These are phyloP conservation scores for Schizophyllum amplum DNA, from an alignment of 1,284 basidiomycete species.

Conservation along the genomic window DNA sequence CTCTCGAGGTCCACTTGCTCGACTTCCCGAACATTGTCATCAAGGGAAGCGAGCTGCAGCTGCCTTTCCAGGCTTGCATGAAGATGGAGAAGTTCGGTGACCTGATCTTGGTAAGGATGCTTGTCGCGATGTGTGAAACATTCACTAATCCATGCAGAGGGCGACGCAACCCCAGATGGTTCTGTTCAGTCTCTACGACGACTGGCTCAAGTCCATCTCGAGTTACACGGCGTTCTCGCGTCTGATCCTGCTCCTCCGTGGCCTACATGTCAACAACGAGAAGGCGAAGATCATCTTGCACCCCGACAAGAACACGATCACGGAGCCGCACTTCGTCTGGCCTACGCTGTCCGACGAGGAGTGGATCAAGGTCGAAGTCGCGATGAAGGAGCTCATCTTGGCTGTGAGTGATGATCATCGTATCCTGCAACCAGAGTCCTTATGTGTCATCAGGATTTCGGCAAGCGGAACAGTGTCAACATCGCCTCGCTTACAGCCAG, in stretches of 20 bases:
- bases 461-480: slow-evolving; percentile 98
- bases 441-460: slow-evolving; percentile 68
- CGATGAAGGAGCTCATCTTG: slow-evolving; percentile 90
- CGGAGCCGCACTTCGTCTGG: slow-evolving; percentile 98
- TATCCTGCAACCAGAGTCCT: slow-evolving; percentile 4
- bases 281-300: slow-evolving; percentile 96
- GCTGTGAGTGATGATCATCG: slow-evolving; percentile 39
- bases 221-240: slow-evolving; percentile 99
- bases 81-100: slow-evolving; percentile 99
- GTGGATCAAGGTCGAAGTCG: slow-evolving; percentile 99
- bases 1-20: slow-evolving; percentile 95
- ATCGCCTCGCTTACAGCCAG: slow-evolving; percentile 94
- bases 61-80: slow-evolving; percentile 99
- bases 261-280: slow-evolving; percentile 98
- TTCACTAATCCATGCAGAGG: slow-evolving; percentile 37
- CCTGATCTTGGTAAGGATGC: slow-evolving; percentile 68
- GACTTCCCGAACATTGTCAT: slow-evolving; percentile 99
- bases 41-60: slow-evolving; percentile 96
- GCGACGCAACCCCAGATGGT: slow-evolving; percentile 99
- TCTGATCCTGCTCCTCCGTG: slow-evolving; percentile 90
- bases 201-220: slow-evolving; percentile 98
- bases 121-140: not conserved
- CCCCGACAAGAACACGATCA: slow-evolving; percentile 91
- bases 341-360: slow-evolving; percentile 92
- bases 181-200: slow-evolving; percentile 96